Conservation (phyloP, 495 filamentous ascomycete species). For the Aspergillus ellipticus region DNA sequence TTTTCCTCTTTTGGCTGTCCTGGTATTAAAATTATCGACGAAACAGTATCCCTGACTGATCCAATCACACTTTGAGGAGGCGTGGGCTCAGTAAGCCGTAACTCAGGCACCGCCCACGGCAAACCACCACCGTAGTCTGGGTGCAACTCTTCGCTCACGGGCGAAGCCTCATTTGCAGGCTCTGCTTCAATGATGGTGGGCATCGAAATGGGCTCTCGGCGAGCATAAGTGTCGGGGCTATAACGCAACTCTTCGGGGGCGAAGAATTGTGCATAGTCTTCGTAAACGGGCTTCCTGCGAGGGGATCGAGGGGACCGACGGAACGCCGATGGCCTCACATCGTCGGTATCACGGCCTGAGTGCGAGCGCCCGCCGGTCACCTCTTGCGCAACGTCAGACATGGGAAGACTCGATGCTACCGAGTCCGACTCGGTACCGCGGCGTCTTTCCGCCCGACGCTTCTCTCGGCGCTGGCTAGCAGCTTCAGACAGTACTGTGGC, state of each 20-base stretch:
- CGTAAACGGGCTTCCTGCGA: conserved; percentile 31
- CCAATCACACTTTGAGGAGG: conserved; percentile 44
- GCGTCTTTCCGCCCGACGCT: conserved; percentile 39
- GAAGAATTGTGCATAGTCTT: conserved; percentile 44
- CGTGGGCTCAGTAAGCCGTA: conserved; percentile 50
- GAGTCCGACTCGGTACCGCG: conserved; percentile 19
- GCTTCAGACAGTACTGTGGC: conserved; percentile 34
- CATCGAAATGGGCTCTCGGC: conserved; percentile 20
- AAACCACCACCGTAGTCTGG: conserved; percentile 26
- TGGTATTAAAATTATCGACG: conserved; percentile 26
- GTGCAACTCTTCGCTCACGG: conserved; percentile 23
- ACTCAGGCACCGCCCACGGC: conserved; percentile 47
- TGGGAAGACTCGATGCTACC: conserved; percentile 20
- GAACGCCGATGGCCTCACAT: conserved; percentile 23
- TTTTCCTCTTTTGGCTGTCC: conserved; percentile 19
- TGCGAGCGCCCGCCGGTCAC: conserved; percentile 12
- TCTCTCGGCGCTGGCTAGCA: conserved; percentile 30
- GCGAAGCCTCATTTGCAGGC: conserved; percentile 18
- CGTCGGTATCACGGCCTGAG: conserved; percentile 9
- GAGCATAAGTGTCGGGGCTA: conserved; percentile 20
- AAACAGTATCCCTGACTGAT: conserved; percentile 32
- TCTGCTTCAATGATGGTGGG: conserved; percentile 34
- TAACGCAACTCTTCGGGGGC: conserved; percentile 35
- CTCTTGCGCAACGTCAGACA: conserved; percentile 11
- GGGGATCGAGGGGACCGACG: conserved; percentile 12